Conservation (phyloP, 2,329 filamentous ascomycete species). For the Aspergillus sp. region DNA sequence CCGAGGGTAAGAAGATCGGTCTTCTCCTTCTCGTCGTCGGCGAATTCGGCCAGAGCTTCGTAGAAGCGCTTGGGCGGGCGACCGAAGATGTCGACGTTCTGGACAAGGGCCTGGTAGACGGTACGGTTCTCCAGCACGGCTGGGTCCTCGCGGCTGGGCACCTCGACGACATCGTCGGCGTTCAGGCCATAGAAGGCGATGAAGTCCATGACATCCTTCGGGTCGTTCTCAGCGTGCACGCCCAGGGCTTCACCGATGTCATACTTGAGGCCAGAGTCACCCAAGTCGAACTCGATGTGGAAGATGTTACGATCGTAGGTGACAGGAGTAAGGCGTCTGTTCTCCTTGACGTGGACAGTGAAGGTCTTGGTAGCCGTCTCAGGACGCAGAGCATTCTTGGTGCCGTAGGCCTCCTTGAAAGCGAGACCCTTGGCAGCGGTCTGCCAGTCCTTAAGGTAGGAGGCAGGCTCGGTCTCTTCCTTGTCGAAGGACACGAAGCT, state of each 20-base stretch:
- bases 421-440: constrained; percentile 80
- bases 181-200: constrained; percentile 88
- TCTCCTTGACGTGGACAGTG: constrained; percentile 90
- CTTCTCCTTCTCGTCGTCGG: constrained; percentile 79
- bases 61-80: constrained; percentile 98
- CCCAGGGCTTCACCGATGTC: constrained; percentile 96
- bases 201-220: constrained; percentile 75
- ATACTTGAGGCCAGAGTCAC: constrained; percentile 86
- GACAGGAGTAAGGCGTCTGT: constrained; percentile 82
- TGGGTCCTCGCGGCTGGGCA: constrained; percentile 78
- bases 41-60: constrained; percentile 84
- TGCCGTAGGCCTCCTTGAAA: constrained; percentile 93
- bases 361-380: constrained; percentile 84
- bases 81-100: constrained; percentile 96
- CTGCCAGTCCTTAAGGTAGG: constrained; percentile 74
- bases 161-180: constrained; percentile 81
- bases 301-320: constrained; percentile 99
- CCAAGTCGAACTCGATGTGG: constrained; percentile 98
- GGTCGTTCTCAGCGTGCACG: constrained; percentile 93
- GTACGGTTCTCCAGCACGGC: constrained; percentile 80
- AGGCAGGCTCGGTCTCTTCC: constrained; percentile 67
- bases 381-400: constrained; percentile 72
- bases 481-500: constrained; percentile 83
- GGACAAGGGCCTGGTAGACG: constrained; percentile 84
- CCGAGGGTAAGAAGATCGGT: constrained; percentile 75